Evolutionary conservation across 1,139 yeast species (phyloP), one percentile per base, ranked within the genome.

Genomic region (Sugiyamaella paludigena): DNA sequence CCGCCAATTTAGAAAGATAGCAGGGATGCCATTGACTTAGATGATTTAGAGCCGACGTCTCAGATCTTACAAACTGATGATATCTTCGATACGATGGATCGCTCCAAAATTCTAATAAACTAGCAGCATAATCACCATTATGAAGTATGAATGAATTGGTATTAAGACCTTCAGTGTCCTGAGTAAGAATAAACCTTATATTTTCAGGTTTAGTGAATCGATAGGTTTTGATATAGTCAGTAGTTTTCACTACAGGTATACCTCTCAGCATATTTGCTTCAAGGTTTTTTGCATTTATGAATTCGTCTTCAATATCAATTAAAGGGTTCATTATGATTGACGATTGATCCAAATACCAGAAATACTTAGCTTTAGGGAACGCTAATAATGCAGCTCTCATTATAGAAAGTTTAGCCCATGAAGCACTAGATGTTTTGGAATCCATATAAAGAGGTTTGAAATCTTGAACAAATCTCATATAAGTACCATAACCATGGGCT

Each of bases 1-100:
- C 68, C 0, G 88, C 85, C 4, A 94, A 75, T 60, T 81, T 84
- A 48, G 85, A 77, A 57, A 91, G 74, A 36, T 84, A 71, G 43
- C 78, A 79, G 10, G 96, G 95, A 65, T 92, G 98, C 98, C 98
- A 92, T 66, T 88, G 96, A 56, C 89, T 72, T 34, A 88, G 73
- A 65, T 92, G 98, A 24, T 88, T 80, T 46, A 91, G 65, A 0
- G 94, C 87, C 11, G 61, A 58, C 10, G 82, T 76, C 2, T 86
- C 83, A 28, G 57, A 55, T 16, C 57, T 55, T 79, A 78, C 57
- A 68, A 87, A 86, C 62, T 78, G 78, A 31, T 71, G 73, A 67
- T 85, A 88, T 43, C 75, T 74, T 62, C 85, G 77, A 63, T 80
- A 83, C 44, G 87, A 73, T 12, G 80, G 80, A 63, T 87, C 89